These are phyloP conservation scores for Colletotrichum trifolii DNA, from an alignment of 2,329 filamentous ascomycete species.

Conservation along the genomic window DNA sequence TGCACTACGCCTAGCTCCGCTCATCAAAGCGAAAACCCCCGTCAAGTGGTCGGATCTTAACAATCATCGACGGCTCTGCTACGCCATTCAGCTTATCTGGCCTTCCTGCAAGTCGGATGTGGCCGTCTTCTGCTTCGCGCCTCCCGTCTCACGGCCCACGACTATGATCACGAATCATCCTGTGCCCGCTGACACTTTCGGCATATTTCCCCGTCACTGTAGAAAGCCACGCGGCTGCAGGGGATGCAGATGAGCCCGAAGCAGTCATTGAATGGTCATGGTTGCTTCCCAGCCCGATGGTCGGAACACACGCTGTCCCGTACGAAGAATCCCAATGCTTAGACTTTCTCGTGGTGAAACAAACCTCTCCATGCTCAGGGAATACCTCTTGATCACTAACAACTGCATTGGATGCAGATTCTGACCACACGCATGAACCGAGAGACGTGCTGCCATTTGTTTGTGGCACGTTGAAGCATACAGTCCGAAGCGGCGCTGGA, in stretches of 20 bases:
- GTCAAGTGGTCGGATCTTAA: too few species aligned
- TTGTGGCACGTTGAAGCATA: too few species aligned
- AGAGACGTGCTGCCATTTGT: background rate
- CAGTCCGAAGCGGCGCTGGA: too few species aligned
- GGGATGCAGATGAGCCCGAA: background rate
- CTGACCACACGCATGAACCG: conserved; percentile 1
- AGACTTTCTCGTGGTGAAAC: conserved; percentile 22
- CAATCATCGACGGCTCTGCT: too few species aligned
- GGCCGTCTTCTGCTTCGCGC: too few species aligned
- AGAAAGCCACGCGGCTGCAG: background rate
- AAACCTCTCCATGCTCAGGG: background rate
- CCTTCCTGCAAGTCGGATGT: too few species aligned
- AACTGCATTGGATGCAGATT: background rate
- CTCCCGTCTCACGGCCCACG: too few species aligned
- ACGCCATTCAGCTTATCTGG: too few species aligned
- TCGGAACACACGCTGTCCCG: conserved; percentile 7
- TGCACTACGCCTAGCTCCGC: background rate
- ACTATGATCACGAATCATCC: conserved; percentile 1
- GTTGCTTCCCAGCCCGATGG: conserved; percentile 5
- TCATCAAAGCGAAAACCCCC: too few species aligned
- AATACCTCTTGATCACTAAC: background rate
- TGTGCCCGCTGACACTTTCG: background rate
- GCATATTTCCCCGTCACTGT: background rate
- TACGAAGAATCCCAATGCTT: conserved; percentile 9
- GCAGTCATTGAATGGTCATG: conserved; percentile 1